Conservation (phyloP, 345 rosid genomes). For the Boechera stricta region DNA sequence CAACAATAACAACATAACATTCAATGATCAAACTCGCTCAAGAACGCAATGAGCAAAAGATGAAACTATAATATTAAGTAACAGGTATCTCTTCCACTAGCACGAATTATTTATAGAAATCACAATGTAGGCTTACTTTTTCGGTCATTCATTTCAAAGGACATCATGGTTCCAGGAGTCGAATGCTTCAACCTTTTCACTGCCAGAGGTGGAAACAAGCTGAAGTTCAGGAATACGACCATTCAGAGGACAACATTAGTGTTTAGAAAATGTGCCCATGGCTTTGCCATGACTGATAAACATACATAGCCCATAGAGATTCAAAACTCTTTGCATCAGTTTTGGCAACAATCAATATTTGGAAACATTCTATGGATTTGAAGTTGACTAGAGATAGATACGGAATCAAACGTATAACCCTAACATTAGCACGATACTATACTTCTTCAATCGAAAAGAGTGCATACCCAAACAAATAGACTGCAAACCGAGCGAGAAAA, state of each 20-base stretch:
- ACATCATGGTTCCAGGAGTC: constrained; percentile 41
- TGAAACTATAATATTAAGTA: background rate
- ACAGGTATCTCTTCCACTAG: background rate
- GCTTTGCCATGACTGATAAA: constrained; percentile 2
- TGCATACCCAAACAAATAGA: constrained; percentile 10
- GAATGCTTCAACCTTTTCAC: constrained; percentile 31
- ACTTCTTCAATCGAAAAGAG: background rate
- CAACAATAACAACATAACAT: background rate
- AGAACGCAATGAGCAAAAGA: background rate
- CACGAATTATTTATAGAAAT: background rate
- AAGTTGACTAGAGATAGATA: background rate
- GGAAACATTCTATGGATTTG: constrained; percentile 8
- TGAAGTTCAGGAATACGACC: constrained; percentile 1
- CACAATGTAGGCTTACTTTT: constrained; percentile 39
- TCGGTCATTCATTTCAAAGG: constrained; percentile 50
- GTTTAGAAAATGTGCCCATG: background rate
- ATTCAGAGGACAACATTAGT: background rate
- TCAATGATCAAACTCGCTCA: constrained; percentile 9
- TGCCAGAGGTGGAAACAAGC: constrained; percentile 15
- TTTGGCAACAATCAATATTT: constrained; percentile 9
- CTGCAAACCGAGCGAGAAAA: constrained; percentile 17
- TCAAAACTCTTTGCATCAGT: background rate
- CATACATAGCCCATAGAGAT: constrained; percentile 2
- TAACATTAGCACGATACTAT: background rate
- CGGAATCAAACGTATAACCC: constrained; percentile 21